Base-by-base conservation (phyloP, 129 eudicot species). In the Sambucus nigra region DNA sequence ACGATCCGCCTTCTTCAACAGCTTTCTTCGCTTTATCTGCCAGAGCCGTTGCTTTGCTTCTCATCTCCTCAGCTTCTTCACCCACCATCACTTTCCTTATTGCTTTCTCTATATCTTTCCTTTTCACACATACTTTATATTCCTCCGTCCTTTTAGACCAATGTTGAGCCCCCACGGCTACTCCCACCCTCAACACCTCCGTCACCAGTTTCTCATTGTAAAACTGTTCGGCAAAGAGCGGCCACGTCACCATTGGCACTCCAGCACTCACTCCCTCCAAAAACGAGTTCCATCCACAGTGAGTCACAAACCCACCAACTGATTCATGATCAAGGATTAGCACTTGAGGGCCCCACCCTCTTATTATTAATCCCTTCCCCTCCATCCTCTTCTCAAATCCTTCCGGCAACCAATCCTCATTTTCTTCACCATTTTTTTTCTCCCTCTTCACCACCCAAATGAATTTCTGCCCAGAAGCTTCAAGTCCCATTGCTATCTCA, bases 281-380 rank as follows among this genome's bases (percentile, higher is more conserved):
- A 22, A 47, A 8, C 45, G 69, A 69, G 40, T 70, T 70, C 76
- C 76, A 70, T 25, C 76, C 69, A 56, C 75, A 70, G 55, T 70
- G 76, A 8, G 76, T 57, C 17, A 70, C 21, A 28, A 70, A 63
- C 10, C 60, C 70, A 5, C 76, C 76, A 12, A 63, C 42, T 0
- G 70, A 51, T 32, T 19, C 38, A 28, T 70, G 76, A 17, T 51
- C 47, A n/a, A 70, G 76, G 10, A 70, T 59, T 18, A 38, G 17
- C 60, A 48, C 57, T 32, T 70, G 76, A 3, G 76, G 76, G 15
- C 65, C 70, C 76, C 76, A 70, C 18, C 76, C 76, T 29, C 54
- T 22, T 25, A 69, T 46, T 15, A 69, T 61, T 27, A 69, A 9
- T 0, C 74, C 69, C 5, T 44, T 24, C 1, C 42, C 63, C 22